These are phyloP conservation scores for Hypoxylon sp. DNA, from an alignment of 2,329 filamentous ascomycete genomes.

Conservation along the genomic window DNA sequence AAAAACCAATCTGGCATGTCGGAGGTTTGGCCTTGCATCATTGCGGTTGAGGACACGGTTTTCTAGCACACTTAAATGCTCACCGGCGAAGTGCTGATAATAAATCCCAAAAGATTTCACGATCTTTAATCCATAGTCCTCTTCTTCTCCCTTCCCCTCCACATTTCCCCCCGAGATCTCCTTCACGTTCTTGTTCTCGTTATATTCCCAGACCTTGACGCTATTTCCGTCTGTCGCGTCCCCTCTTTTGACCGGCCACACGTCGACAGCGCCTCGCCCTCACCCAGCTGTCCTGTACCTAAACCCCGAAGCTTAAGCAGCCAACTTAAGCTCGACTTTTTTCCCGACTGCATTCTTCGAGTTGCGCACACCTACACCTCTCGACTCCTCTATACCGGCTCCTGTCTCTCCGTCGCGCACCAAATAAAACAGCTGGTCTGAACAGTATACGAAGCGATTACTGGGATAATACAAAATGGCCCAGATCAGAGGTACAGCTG, in stretches of 20 bases:
- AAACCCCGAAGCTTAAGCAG: too few species aligned
- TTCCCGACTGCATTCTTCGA: conserved; percentile 16
- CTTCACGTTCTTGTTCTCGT: not conserved
- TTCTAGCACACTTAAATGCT: conserved; percentile 39
- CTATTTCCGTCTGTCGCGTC: not conserved
- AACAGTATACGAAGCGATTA: conserved; percentile 27
- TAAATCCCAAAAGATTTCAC: conserved; percentile 8
- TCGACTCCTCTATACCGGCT: not conserved
- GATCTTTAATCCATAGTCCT: not conserved
- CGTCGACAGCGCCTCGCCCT: not conserved
- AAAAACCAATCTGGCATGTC: conserved; percentile 36
- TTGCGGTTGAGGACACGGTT: conserved; percentile 49
- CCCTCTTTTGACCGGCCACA: not conserved
- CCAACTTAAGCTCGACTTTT: not conserved
- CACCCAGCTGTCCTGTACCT: too few species aligned
- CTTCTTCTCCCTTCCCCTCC: not conserved
- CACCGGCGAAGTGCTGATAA: conserved; percentile 5
- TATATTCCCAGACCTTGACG: not conserved
- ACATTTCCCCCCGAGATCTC: not conserved
- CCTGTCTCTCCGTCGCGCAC: conserved; percentile 16
- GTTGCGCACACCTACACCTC: not conserved
- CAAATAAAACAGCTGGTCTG: conserved; percentile 40
- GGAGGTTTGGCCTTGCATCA: conserved; percentile 37
- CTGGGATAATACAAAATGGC: conserved; percentile 49
- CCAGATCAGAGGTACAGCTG: conserved; percentile 70